phyloP scores from a whole-genome alignment of 2,329 filamentous ascomycete genomes.

The Sphaerulina populicola region DNA sequence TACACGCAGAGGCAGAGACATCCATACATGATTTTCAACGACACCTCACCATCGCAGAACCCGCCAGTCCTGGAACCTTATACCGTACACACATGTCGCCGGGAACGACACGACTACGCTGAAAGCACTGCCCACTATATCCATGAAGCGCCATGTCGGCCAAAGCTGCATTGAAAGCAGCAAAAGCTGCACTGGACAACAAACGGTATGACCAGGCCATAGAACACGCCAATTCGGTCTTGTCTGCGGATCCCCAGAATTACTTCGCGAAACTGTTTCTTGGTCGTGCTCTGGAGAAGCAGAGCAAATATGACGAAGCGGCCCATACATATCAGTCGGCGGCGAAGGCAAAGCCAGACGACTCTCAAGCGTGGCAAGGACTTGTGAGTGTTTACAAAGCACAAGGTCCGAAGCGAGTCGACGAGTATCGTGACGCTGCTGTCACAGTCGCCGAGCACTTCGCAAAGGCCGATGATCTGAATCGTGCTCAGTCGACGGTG shows the following conservation, averaged over 20 bases:
- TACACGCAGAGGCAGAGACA: not conserved
- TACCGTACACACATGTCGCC: not conserved
- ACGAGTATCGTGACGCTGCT: slow-evolving; percentile 65
- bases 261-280: slow-evolving; percentile 86
- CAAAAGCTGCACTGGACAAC: slow-evolving; percentile 67
- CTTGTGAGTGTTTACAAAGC: slow-evolving; percentile 78
- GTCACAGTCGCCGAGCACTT: slow-evolving; percentile 68
- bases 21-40: not conserved
- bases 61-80: not conserved
- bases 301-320: slow-evolving; percentile 60
- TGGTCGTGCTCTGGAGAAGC: slow-evolving; percentile 74
- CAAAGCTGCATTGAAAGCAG: slow-evolving; percentile 61
- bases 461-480: slow-evolving; percentile 53
- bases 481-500: slow-evolving; percentile 55
- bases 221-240: slow-evolving; percentile 57
- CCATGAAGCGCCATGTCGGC: slow-evolving; percentile 32
- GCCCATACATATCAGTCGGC: slow-evolving; percentile 69
- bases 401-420: slow-evolving; percentile 57
- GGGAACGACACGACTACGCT: not conserved
- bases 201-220: slow-evolving; percentile 71
- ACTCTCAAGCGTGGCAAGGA: slow-evolving; percentile 85
- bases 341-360: slow-evolving; percentile 60
- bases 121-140: not conserved
- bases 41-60: not conserved
- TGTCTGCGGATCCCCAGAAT: slow-evolving; percentile 65